Evolutionary conservation across 2,329 filamentous ascomycete species (phyloP).

Genomic region (Emericellopsis atlantica): DNA sequence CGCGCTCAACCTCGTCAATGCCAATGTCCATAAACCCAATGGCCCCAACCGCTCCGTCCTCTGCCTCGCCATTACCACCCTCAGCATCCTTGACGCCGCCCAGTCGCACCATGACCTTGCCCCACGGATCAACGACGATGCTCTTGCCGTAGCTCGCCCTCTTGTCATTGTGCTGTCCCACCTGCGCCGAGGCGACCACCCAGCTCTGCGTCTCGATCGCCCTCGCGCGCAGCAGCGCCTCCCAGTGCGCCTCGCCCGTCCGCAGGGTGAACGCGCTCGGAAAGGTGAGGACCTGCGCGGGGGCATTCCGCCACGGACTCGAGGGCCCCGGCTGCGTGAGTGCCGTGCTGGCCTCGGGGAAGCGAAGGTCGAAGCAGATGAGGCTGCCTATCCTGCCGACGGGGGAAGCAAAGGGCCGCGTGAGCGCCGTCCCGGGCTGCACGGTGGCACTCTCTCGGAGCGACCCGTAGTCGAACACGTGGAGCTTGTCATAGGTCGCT

Average conservation of each 20-base stretch:
- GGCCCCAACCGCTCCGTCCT: slow-evolving; percentile 27
- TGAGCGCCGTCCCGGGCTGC: slow-evolving; percentile 51
- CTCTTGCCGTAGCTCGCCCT: slow-evolving; percentile 76
- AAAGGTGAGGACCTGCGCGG: slow-evolving; percentile 69
- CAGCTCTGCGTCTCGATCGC: slow-evolving; percentile 86
- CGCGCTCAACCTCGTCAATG: slow-evolving; percentile 27
- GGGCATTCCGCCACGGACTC: slow-evolving; percentile 16
- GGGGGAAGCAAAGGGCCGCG: slow-evolving; percentile 58
- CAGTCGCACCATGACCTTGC: slow-evolving; percentile 55
- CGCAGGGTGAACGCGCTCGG: slow-evolving; percentile 84
- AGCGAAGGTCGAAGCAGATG: slow-evolving; percentile 87
- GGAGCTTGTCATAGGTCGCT: slow-evolving; percentile 68
- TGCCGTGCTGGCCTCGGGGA: slow-evolving; percentile 60
- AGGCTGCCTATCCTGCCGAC: slow-evolving; percentile 66
- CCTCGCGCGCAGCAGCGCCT: slow-evolving; percentile 60
- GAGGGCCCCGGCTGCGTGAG: slow-evolving; percentile 34
- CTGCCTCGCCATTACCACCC: slow-evolving; percentile 14
- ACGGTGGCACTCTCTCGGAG: slow-evolving; percentile 45
- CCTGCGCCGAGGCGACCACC: slow-evolving; percentile 75
- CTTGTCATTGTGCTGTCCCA: slow-evolving; percentile 59
- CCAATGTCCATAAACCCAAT: slow-evolving; percentile 45
- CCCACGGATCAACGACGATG: slow-evolving; percentile 82
- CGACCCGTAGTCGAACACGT: slow-evolving; percentile 65
- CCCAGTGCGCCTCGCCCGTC: slow-evolving; percentile 81
- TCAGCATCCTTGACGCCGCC: slow-evolving; percentile 36